phyloP scores from a whole-genome alignment of 2,329 filamentous ascomycete genomes.

The Diplocarpon mali region DNA sequence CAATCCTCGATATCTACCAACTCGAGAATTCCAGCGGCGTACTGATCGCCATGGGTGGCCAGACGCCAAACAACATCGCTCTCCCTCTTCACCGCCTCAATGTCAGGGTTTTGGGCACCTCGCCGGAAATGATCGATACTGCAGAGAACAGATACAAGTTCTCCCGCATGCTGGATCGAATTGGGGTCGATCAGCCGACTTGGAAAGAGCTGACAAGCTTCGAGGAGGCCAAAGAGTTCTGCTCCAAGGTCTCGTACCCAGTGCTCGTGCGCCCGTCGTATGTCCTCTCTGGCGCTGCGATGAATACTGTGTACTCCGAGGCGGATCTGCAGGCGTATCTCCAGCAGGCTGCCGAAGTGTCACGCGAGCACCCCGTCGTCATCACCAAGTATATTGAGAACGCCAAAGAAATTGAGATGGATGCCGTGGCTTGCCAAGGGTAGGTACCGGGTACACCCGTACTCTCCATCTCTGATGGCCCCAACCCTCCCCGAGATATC shows the following conservation, averaged over 20 bases:
- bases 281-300: conserved; percentile 90
- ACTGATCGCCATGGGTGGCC: conserved; percentile 90
- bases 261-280: conserved; percentile 94
- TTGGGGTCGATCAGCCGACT: conserved; percentile 87
- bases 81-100: conserved; percentile 79
- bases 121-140: conserved; percentile 96
- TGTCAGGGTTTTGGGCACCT: conserved; percentile 88
- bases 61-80: conserved; percentile 96
- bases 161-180: conserved; percentile 92
- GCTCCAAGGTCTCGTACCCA: conserved; percentile 78
- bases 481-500: too few relatives aligned
- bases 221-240: conserved; percentile 80
- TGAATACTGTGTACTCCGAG: conserved; percentile 98
- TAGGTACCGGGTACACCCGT: neutral
- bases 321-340: conserved; percentile 84
- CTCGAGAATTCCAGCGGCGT: conserved; percentile 75
- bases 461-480: too few relatives aligned
- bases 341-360: conserved; percentile 84
- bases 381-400: conserved; percentile 99
- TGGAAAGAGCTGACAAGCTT: conserved; percentile 98
- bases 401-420: conserved; percentile 99
- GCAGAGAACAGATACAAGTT: conserved; percentile 99
- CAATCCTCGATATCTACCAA: conserved; percentile 85
- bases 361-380: conserved; percentile 89
- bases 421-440: conserved; percentile 69